Conservation (phyloP, 805 yeast genomes). For the Sugiyamaella chiloensis region DNA sequence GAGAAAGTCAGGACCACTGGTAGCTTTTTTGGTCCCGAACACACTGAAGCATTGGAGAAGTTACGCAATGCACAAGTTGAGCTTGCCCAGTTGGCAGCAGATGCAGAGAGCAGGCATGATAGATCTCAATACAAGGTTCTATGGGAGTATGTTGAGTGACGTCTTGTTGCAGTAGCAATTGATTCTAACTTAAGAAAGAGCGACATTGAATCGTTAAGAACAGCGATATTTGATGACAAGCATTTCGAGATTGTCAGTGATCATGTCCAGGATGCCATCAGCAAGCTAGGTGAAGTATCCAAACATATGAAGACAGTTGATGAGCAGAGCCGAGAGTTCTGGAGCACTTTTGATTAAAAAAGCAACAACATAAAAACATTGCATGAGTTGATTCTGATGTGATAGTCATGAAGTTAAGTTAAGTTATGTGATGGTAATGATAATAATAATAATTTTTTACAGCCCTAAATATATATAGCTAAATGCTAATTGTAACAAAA, state of each 20-base stretch:
- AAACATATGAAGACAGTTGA: conserved; percentile 37
- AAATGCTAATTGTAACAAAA: no score
- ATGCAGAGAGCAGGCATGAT: conserved; percentile 28
- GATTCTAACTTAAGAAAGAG: conserved; percentile 16
- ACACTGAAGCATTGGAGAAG: conserved; percentile 48
- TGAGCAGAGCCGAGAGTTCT: conserved; percentile 30
- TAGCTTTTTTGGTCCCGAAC: conserved; percentile 41
- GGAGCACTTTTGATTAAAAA: conserved; percentile 20
- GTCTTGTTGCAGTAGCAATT: conserved; percentile 22
- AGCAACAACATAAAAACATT: no score
- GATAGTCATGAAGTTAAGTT: no score
- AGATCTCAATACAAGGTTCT: conserved; percentile 27
- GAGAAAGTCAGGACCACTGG: conserved; percentile 31
- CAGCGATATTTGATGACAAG: conserved; percentile 44
- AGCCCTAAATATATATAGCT: no score
- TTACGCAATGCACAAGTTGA: conserved; percentile 57
- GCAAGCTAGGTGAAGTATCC: conserved; percentile 51
- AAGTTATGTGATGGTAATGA: no score
- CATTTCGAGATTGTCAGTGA: conserved; percentile 51
- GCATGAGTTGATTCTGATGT: no score
- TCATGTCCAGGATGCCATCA: conserved; percentile 49
- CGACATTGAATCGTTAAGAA: conserved; percentile 34
- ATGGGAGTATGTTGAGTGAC: conserved; percentile 34
- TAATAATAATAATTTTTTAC: no score
- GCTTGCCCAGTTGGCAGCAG: conserved; percentile 42